phyloP scores from a whole-genome alignment of 805 yeast species.

The Metschnikowia similis region DNA sequence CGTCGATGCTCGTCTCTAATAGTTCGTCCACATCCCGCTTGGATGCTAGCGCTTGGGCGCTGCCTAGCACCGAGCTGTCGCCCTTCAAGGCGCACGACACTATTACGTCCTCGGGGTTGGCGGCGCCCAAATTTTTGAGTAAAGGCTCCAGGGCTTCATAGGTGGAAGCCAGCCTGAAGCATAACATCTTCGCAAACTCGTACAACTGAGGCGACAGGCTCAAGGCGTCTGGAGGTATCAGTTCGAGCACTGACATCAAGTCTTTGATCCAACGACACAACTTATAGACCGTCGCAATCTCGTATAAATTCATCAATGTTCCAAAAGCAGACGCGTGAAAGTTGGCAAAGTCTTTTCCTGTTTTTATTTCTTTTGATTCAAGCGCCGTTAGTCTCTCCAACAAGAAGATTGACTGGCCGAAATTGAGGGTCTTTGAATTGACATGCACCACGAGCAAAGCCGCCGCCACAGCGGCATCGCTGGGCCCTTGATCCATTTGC shows the following conservation, averaged over 20 bases:
- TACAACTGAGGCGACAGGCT: constrained; percentile 17
- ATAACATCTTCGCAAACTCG: constrained; percentile 28
- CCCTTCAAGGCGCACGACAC: constrained; percentile 20
- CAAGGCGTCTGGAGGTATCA: constrained; percentile 5
- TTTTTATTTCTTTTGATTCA: constrained; percentile 6
- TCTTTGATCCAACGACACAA: not conserved
- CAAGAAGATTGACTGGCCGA: constrained; percentile 20
- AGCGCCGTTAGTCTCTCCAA: constrained; percentile 11
- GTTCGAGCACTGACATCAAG: constrained; percentile 6
- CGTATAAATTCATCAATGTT: constrained; percentile 10
- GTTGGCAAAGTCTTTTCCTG: not conserved
- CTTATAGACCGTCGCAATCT: constrained; percentile 6
- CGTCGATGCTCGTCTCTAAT: constrained; percentile 26
- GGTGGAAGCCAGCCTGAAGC: constrained; percentile 24
- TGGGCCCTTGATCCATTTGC: constrained; percentile 12
- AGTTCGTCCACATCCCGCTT: constrained; percentile 26
- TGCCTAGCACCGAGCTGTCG: constrained; percentile 17
- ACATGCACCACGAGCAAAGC: constrained; percentile 27
- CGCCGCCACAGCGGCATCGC: constrained; percentile 21
- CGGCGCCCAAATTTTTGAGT: constrained; percentile 19
- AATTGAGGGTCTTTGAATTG: constrained; percentile 19
- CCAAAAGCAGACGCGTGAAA: constrained; percentile 11
- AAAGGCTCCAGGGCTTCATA: constrained; percentile 16
- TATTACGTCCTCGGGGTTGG: constrained; percentile 23
- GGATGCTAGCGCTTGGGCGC: constrained; percentile 19